Evolutionary conservation across 345 rosid genomes (phyloP), one percentile per base, ranked within the genome.

Genomic region (Limnanthes douglasii): DNA sequence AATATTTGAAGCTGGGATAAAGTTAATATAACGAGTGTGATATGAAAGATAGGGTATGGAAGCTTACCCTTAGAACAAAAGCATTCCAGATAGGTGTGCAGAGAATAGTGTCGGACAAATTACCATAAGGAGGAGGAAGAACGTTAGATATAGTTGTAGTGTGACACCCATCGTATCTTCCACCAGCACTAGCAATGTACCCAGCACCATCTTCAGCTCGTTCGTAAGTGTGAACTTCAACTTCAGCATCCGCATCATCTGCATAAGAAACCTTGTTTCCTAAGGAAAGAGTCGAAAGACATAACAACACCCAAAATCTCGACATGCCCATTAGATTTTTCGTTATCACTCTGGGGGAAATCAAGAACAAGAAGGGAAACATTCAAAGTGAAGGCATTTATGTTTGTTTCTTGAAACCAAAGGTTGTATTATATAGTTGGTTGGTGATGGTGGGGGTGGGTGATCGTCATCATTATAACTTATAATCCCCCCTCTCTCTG

Each of bases 11-110:
- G n/a, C n/a, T n/a, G n/a, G n/a, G n/a, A n/a, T n/a, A n/a, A n/a
- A n/a, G n/a, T n/a, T n/a, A n/a, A n/a, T n/a, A n/a, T n/a, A n/a
- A n/a, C n/a, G n/a, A n/a, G n/a, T n/a, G n/a, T n/a, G n/a, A n/a
- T 51, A 15, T 14, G 13, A 29, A 9, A 12, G 3, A 15, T 3
- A 17, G 31, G 2, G 1, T 4, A 8, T 29, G 8, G 9, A 8
- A 28, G 41, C 59, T 71, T 71, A 88, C 97, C 69, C 93, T 58
- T 53, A 88, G 61, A 44, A 76, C 45, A 36, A 71, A 76, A 35
- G 66, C 68, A 61, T 88, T 74, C 97, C 97, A 83, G 37, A 83
- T 42, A 11, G 83, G 83, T 26, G 66, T 34, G 47, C 97, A 83
- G 1, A 57, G 40, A 56, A 74, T 51, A 3, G 34, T 17, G 30